Conservation (phyloP, 306 rosid genomes). For the Cicer pinnatifidum region DNA sequence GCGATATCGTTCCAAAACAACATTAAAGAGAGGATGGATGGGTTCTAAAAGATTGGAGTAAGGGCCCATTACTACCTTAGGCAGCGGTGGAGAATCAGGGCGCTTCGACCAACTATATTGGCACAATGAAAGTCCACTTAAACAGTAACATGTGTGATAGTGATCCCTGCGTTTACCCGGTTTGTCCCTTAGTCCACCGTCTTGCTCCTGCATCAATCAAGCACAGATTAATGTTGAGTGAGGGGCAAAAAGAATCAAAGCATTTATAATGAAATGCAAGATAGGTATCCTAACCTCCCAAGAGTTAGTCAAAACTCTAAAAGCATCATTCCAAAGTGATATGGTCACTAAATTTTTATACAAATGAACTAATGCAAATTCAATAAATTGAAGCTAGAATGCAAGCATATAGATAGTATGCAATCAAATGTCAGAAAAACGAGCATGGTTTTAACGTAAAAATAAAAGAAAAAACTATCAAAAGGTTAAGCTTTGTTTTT, state of each 20-base stretch:
- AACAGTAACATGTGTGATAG: conserved; percentile 91
- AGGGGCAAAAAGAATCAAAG: not conserved
- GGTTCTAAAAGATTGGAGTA: conserved; percentile 80
- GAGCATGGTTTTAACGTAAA: too few relatives aligned
- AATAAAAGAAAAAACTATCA: too few relatives aligned
- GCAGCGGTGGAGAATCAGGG: conserved; percentile 64
- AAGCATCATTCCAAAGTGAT: not conserved
- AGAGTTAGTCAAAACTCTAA: not conserved
- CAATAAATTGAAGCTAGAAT: too few relatives aligned
- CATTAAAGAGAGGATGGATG: conserved; percentile 81
- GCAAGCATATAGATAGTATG: too few relatives aligned
- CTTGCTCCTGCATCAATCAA: conserved; percentile 62
- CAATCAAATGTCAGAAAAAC: too few relatives aligned
- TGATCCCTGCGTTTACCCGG: conserved; percentile 78
- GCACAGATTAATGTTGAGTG: conserved; percentile 8
- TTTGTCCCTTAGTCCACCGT: conserved; percentile 87
- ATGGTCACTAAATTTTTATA: not conserved
- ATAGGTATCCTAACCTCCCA: not conserved
- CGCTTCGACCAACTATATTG: conserved; percentile 69
- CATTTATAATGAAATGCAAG: conserved; percentile 7
- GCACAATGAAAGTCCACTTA: conserved; percentile 86
- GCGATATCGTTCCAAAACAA: conserved; percentile 63
- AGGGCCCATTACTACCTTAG: conserved; percentile 66
- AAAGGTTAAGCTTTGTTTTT: too few relatives aligned
- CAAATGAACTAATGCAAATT: conserved; percentile 17